phyloP scores from a whole-genome alignment of 2,329 filamentous ascomycete genomes.

The Fusarium clavum region DNA sequence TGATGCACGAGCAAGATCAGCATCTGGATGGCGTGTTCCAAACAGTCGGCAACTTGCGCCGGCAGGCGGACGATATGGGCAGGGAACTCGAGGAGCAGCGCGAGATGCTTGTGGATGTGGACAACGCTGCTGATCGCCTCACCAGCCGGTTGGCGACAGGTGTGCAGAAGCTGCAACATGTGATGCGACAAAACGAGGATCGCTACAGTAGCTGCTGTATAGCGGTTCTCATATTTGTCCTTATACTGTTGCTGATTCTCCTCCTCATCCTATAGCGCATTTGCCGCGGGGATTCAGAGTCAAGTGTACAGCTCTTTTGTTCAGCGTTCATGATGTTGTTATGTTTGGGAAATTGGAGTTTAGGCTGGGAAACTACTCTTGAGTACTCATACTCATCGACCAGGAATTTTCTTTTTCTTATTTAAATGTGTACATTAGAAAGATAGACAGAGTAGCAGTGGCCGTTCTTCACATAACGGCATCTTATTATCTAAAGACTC shows the following conservation, averaged over 20 bases:
- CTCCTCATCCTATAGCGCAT: constrained; percentile 68
- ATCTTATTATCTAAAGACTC: constrained; percentile 41
- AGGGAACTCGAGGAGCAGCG: constrained; percentile 94
- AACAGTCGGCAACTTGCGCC: constrained; percentile 89
- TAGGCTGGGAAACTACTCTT: constrained; percentile 26
- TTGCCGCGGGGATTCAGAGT: not conserved
- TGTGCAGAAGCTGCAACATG: constrained; percentile 84
- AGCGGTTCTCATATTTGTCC: constrained; percentile 83
- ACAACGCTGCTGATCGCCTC: constrained; percentile 86
- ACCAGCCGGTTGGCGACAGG: constrained; percentile 87
- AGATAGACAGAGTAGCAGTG: constrained; percentile 36
- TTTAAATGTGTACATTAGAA: constrained; percentile 44
- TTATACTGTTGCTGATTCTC: constrained; percentile 87
- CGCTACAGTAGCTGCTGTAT: constrained; percentile 90
- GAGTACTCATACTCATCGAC: constrained; percentile 18
- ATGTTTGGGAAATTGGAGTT: constrained; percentile 39
- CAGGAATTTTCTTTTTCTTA: constrained; percentile 24
- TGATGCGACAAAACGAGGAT: constrained; percentile 93
- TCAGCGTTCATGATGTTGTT: constrained; percentile 29
- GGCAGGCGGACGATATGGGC: constrained; percentile 96
- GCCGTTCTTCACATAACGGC: constrained; percentile 21
- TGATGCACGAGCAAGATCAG: constrained; percentile 95
- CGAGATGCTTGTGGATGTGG: constrained; percentile 87
- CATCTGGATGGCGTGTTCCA: constrained; percentile 92
- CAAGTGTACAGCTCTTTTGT: constrained; percentile 1